Conservation (phyloP, 2,329 filamentous ascomycete species). For the Triangularia verruculosa region DNA sequence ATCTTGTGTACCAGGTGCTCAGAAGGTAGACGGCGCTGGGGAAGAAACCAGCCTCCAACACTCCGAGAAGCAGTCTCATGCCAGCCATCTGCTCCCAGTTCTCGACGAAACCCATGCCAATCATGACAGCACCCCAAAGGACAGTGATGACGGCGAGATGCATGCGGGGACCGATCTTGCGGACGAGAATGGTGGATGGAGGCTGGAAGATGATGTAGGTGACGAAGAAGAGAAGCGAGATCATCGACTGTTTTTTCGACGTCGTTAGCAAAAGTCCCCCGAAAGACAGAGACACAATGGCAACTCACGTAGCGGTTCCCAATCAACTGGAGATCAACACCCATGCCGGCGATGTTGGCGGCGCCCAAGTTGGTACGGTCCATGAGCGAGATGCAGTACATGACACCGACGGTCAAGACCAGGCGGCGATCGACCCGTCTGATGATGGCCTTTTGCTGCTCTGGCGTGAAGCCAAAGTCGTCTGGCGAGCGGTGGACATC, state of each 20-base stretch:
- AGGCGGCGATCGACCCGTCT: constrained; percentile 65
- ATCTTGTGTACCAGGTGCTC: constrained; percentile 70
- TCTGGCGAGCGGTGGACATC: constrained; percentile 19
- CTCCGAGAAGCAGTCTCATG: constrained; percentile 57
- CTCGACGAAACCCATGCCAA: constrained; percentile 62
- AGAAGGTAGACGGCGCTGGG: constrained; percentile 68
- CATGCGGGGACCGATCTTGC: constrained; percentile 61
- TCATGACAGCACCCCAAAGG: constrained; percentile 60
- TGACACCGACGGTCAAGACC: constrained; percentile 57
- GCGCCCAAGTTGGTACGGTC: constrained; percentile 75
- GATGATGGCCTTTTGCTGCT: constrained; percentile 67
- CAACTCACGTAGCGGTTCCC: constrained; percentile 45
- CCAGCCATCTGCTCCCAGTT: constrained; percentile 51
- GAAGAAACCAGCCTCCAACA: constrained; percentile 68
- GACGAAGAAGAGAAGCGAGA: constrained; percentile 71
- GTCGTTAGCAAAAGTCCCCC: neutral
- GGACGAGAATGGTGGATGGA: constrained; percentile 65
- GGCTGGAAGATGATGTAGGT: constrained; percentile 71
- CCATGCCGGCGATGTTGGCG: constrained; percentile 68
- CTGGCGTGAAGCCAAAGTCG: constrained; percentile 50
- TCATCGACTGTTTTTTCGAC: constrained; percentile 48
- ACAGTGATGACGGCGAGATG: constrained; percentile 55
- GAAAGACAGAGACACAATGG: neutral
- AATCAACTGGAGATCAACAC: constrained; percentile 44
- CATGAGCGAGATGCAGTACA: constrained; percentile 76